Evolutionary conservation across 73 alveolate genomes (phyloP), one percentile per base, ranked within the genome.

Genomic region (Effrenium voratum): DNA sequence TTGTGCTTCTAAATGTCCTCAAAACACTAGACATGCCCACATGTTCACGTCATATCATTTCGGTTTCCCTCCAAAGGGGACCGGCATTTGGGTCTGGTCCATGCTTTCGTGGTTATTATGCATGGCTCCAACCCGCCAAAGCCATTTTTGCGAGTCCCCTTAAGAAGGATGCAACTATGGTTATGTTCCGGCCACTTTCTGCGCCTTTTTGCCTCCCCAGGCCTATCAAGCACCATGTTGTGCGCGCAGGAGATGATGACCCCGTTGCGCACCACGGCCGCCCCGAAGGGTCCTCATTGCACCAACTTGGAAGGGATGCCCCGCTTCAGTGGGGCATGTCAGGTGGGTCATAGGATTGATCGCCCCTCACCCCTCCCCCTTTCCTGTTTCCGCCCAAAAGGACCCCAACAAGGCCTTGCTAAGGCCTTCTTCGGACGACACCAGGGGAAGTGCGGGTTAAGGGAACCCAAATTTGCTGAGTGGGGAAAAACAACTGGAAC

Each of bases 171-270:
- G 8, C 77, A 66, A 12, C 77, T 28, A 5, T 12, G 41, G 40
- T 32, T 5, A 32, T 66, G 32, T 66, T 16, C 77, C 77, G 5
- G 22, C 5, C 32, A 28, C 19, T 22, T 32, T 12, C 47, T 5
- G 45, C 44, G 28, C 44, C 16, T 5, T 3, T 16, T 36, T 32
- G 45, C 6, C 19, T 32, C 44, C 26, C 63, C 40, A 32, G 19
- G 77, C 75, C 59, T 93, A 38, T 57, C 68, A 32, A 75, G 92
- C 49, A 93, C 99, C 93, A 80, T 79, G 87, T 93, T 93, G 99
- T 93, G 99, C 24, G 98, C 98, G 68, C 98, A 91, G 10, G 98
- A 91, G 79, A 91, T 91, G 81, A 93, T 44, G 52, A 93, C 98
- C 22, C 98, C 98, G 12, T 93, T 81, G 81, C 90, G 88, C 40